Base-by-base conservation (phyloP, 1,139 yeast species). In the Yamadazyma membranifaciens region DNA sequence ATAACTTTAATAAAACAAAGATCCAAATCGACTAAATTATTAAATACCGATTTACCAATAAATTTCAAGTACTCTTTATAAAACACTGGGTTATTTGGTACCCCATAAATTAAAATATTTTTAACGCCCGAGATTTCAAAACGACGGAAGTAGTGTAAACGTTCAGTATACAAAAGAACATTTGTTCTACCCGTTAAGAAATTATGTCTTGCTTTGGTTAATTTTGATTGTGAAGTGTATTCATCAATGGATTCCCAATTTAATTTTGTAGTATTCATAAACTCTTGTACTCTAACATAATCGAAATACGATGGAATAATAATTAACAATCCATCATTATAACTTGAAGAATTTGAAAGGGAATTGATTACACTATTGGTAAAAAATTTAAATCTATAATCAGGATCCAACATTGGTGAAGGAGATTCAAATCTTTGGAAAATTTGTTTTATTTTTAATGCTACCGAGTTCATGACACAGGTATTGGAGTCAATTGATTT, bases 81-180 rank as follows among this genome's bases (percentile, higher is more conserved):
- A 56, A 88, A 92, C 29, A 74, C 58, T 5, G 97, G 96, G 59
- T 92, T 89, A 14, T 83, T 73, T 6, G 98, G 98, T 15, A 87
- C 72, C 22, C 86, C 88, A 60, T 89, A 94, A 67, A 92, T 79
- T 22, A 92, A 62, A 33, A 92, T 74, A 42, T 82, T 85, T 58
- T 86, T 83, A 14, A 87, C 96, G n/a, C 98, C 98, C 46, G 74
- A 78, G 41, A 94, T 70, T 43, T 87, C 92, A 58, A 78, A 89
- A 42, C 98, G 73, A 50, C 96, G 77, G 67, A 83, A 92, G 58
- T 87, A 94, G 59, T 92, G 98, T 59, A 91, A 69, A 72, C 99
- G 84, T 55, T 92, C 98, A 0, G 97, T 87, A 62, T 89, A 89
- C 14, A 92, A 62, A 64, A 94, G 59, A 27, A 91, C 75, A 53